Percentiles rank a stretch among this genome's conserved stretches.
phyloP scores from a whole-genome alignment of 441 rosid species.

The Euphorbia corollata region DNA sequence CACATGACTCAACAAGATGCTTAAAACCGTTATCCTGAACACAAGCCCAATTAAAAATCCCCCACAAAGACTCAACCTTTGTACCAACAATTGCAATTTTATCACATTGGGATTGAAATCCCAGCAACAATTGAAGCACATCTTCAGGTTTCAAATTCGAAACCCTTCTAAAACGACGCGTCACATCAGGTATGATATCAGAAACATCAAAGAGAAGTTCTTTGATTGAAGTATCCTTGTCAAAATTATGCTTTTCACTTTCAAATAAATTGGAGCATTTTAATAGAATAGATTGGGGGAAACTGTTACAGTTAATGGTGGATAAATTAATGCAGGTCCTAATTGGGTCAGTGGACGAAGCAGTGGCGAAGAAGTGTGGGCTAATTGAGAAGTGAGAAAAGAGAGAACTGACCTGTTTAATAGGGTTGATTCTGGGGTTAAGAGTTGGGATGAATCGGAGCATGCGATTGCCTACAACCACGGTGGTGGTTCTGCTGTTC shows the following conservation, averaged over 20 bases:
- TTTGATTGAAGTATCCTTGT: conserved; percentile 32
- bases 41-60: conserved; percentile 45
- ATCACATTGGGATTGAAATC: conserved; percentile 40
- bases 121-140: conserved; percentile 52
- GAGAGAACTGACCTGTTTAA: background rate
- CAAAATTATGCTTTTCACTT: conserved; percentile 20
- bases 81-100: conserved; percentile 28
- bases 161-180: conserved; percentile 48
- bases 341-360: conserved; percentile 11
- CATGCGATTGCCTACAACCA: conserved; percentile 25
- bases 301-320: conserved; percentile 23
- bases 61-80: conserved; percentile 63
- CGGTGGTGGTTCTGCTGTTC: background rate
- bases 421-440: conserved; percentile 3
- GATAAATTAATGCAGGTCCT: conserved; percentile 28
- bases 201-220: conserved; percentile 47
- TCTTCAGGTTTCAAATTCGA: conserved; percentile 41
- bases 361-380: conserved; percentile 16
- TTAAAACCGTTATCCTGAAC: conserved; percentile 40
- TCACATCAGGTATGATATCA: conserved; percentile 46
- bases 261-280: conserved; percentile 19
- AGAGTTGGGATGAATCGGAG: conserved; percentile 29
- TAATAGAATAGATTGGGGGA: conserved; percentile 28
- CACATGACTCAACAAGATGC: conserved; percentile 47
- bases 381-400: conserved; percentile 14